Base-by-base conservation (phyloP, 2,329 filamentous ascomycete species). In the Pestalotiopsis sp. region DNA sequence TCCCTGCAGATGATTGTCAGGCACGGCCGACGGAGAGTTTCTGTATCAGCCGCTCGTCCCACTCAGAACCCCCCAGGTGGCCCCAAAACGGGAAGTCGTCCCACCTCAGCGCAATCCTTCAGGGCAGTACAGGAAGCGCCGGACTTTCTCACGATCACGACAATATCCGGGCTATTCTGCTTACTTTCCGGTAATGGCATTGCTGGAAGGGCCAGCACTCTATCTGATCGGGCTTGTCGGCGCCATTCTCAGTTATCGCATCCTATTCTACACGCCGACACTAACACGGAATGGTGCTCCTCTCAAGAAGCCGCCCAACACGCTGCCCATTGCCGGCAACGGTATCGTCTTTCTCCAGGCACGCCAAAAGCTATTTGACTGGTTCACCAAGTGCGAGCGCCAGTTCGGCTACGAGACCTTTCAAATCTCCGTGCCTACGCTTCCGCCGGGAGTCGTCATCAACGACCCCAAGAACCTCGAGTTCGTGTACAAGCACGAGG, bases 361-460 rank as follows among this genome's bases (percentile, higher is more conserved):
- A 1, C 84, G 89, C 3, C 85, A 90, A 72, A 85, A 83, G 65
- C 82, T 91, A 4, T 88, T 91, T 70, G 78, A 83, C 7, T 91
- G 88, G 89, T 91, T 91, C 73, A 82, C 85, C 61, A 82, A 81
- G 70, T 89, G 87, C 71, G 86, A 90, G 74, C 81, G 80, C 13
- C 78, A 78, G 38, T 87, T 88, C 69, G 87, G 87, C 44, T 80
- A 84, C 65, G 87, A 89, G 75, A 91, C 89, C 0, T 86, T 89
- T 61, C 84, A 88, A 71, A 86, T 91, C 38, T 84, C 84, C 3
- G 89, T 91, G 13, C 89, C 89, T 1, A 87, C 86, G 0, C 76
- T 91, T 13, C 88, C 88, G 1, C 86, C 87, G 0, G 89, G 88
- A 3, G 86, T 91, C 22, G 85, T 91, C 59, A 85, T 91, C 74